Evolutionary conservation across 441 rosid species (phyloP).

Genomic region (Hura crepitans): DNA sequence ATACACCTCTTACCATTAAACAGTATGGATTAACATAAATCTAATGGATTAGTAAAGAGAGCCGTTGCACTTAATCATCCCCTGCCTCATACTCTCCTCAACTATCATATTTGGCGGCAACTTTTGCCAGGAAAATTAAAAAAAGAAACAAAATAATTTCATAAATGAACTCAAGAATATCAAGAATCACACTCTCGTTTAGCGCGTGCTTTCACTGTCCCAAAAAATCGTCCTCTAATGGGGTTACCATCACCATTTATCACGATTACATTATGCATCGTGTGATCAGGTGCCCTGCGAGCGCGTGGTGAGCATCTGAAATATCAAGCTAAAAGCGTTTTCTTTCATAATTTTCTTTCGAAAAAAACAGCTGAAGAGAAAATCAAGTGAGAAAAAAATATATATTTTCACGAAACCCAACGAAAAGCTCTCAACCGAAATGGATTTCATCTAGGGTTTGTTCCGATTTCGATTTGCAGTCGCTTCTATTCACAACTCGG

Average conservation of each 20-base stretch:
- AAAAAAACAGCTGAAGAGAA: background rate
- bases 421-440: constrained; percentile 8
- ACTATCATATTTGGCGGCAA: constrained; percentile 37
- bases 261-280: background rate
- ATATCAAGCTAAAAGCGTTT: background rate
- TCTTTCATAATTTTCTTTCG: background rate
- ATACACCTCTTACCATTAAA: too few relatives aligned
- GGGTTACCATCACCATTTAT: background rate
- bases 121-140: constrained; percentile 16
- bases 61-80: background rate
- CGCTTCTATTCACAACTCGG: background rate
- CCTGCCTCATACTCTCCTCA: background rate
- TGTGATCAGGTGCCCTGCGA: too few relatives aligned
- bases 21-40: background rate
- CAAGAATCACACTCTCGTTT: background rate
- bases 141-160: background rate
- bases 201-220: background rate
- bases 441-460: constrained; percentile 25
- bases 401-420: constrained; percentile 5
- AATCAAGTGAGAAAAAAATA: background rate
- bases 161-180: background rate
- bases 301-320: background rate
- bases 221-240: background rate
- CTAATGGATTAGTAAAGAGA: background rate
- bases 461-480: background rate